Evolutionary conservation across 179 eudicot species (phyloP), one percentile per base, ranked within the genome.

Genomic region (Sideroxylon spinosum): DNA sequence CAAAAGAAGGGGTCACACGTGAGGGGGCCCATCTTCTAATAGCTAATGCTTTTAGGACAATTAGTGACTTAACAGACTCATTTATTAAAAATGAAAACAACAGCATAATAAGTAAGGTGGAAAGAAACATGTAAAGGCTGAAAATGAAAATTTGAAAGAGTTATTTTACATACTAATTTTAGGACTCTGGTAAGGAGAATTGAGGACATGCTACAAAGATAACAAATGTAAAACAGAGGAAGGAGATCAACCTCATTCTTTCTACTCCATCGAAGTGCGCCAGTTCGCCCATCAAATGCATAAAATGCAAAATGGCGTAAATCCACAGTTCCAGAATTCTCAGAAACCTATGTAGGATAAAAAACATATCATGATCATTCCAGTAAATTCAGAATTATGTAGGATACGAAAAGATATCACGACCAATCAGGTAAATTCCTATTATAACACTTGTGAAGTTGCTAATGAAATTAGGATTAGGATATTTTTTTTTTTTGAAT

Each of bases 291-390:
- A 44, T 97, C 95, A 86, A 90, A 94, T 72, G 99, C 99, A 84
- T 89, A 95, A 77, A 95, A 86, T 70, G 97, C 98, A 88, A 95
- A 95, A 86, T 95, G 99, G 57, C 99, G 94, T 81, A 93, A 83
- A 87, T 95, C 99, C 87, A 87, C 90, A 6, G 86, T 78, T 80
- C 84, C 92, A 68, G 89, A 75, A 78, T 84, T 90, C 81, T 95
- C 99, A 71, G 82, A 80, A 77, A 84, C 80, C 98, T 93, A 81
- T 13, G 23, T 28, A 59, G 59, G 28, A 80, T 1, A 72, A 50
- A 49, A 19, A 37, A 10, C 23, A 49, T 12, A 13, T 20, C 52
- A 76, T 68, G 29, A 67, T 53, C 20, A 23, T 23, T 29, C 29
- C 23, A 46, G 50, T 44, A 17, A 37, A 37, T 37, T 37, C 44